These are phyloP conservation scores for Cladosporium halotolerans DNA, from an alignment of 2,329 filamentous ascomycete genomes.

Conservation along the genomic window DNA sequence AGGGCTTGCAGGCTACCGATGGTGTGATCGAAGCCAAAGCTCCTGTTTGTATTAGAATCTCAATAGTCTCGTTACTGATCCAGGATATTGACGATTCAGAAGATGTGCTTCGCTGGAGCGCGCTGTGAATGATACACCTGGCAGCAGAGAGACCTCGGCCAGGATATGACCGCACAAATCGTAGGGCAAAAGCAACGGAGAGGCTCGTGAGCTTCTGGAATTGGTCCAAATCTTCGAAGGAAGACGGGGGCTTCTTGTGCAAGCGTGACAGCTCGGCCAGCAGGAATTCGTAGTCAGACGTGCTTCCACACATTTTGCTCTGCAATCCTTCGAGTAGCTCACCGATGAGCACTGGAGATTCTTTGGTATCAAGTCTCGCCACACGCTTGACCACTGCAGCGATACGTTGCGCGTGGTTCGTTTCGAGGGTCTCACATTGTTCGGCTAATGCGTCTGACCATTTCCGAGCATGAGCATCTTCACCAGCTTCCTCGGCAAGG, in stretches of 20 bases:
- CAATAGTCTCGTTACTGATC: conserved; percentile 53
- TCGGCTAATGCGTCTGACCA: conserved; percentile 14
- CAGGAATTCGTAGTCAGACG: conserved; percentile 23
- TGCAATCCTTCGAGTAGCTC: conserved; percentile 6
- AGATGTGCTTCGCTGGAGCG: conserved; percentile 15
- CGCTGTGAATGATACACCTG: conserved; percentile 18
- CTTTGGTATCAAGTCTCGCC: background rate
- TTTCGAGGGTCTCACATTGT: conserved; percentile 13
- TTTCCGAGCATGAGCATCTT: conserved; percentile 6
- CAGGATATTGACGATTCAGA: conserved; percentile 21
- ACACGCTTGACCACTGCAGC: conserved; percentile 12
- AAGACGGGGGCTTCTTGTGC: background rate
- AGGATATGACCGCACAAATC: conserved; percentile 22
- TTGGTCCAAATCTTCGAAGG: background rate
- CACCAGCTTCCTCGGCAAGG: conserved; percentile 16
- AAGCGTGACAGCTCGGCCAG: conserved; percentile 16
- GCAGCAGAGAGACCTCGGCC: conserved; percentile 13
- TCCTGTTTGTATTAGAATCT: conserved; percentile 54
- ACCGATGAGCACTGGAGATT: background rate
- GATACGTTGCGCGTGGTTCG: conserved; percentile 17
- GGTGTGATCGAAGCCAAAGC: conserved; percentile 50
- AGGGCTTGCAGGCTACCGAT: conserved; percentile 45
- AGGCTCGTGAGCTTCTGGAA: background rate
- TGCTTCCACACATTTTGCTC: conserved; percentile 18
- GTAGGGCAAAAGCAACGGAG: conserved; percentile 23